Conservation (phyloP, 495 filamentous ascomycete genomes). For the Penicillium crystallinum region DNA sequence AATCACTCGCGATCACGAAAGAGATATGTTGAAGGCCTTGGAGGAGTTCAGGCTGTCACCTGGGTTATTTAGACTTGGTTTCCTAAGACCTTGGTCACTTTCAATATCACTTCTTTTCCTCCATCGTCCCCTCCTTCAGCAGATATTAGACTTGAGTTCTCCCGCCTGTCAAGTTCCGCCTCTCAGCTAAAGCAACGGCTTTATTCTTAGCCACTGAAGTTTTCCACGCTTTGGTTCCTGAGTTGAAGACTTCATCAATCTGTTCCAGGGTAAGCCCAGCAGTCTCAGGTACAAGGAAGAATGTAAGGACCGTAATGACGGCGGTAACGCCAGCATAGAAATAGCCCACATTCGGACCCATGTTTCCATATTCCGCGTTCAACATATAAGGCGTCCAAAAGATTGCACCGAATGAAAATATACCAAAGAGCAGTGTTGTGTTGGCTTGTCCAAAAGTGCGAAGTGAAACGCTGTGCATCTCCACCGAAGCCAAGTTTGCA, state of each 20-base stretch:
- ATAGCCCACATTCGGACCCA: slow-evolving; percentile 28
- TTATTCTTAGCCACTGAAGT: slow-evolving; percentile 20
- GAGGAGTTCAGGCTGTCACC: too few species aligned
- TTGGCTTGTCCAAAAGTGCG: slow-evolving; percentile 31
- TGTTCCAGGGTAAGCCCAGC: slow-evolving; percentile 26
- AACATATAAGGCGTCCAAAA: slow-evolving; percentile 34
- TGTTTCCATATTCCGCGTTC: slow-evolving; percentile 21
- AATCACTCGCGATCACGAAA: too few species aligned
- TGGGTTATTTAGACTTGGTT: too few species aligned
- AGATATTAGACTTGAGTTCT: neutral
- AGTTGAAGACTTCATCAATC: slow-evolving; percentile 26
- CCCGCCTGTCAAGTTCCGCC: neutral
- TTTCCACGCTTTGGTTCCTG: slow-evolving; percentile 18
- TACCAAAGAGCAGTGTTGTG: slow-evolving; percentile 20
- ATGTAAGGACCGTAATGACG: slow-evolving; percentile 14
- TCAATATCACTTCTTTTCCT: too few species aligned
- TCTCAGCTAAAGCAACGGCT: neutral
- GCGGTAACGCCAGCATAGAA: slow-evolving; percentile 26
- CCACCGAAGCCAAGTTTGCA: slow-evolving; percentile 17
- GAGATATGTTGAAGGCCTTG: too few species aligned
- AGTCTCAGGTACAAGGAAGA: slow-evolving; percentile 26
- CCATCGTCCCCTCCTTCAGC: too few species aligned
- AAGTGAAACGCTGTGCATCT: slow-evolving; percentile 29
- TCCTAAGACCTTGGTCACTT: too few species aligned
- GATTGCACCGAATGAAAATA: slow-evolving; percentile 23